Evolutionary conservation across 164 flowering plant species (phyloP), one percentile per base, ranked within the genome.

Genomic region (Liquidambar formosana): DNA sequence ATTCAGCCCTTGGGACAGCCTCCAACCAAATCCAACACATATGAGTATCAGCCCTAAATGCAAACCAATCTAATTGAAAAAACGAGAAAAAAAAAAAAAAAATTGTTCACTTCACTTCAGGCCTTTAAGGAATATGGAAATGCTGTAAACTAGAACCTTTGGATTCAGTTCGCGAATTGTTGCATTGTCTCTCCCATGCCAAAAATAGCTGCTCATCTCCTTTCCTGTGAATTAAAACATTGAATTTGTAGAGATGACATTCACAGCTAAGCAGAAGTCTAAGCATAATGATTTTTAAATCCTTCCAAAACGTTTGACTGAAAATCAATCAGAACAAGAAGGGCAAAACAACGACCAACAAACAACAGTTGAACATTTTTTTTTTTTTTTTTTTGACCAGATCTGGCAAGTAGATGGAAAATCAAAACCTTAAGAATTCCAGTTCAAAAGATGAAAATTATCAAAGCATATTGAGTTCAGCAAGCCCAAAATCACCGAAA

Each of bases 151-250:
- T 21, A 68, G n/a, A 66, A 89, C 98, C 96, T 93, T 86, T 57
- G 98, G 97, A 73, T 96, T 96, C 53, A 96, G 78, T 80, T 96
- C 97, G 46, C 86, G 91, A 56, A 53, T 73, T 56, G 95, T 89
- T 57, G 60, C 44, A 62, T 70, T 82, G 75, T 96, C 97, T 80
- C 99, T 86, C 47, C 99, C 99, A 81, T 96, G 99, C 99, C 99
- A 96, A 78, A 78, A 96, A 64, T 84, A 93, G 80, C 85, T 88
- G 71, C 82, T 63, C 14, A 46, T 67, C 51, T 76, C 75, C 72
- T 84, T 90, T 56, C 98, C 99, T 95, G 83, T 10, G 38, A 75
- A 77, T 33, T 16, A 19, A 71, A 67, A 45, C 27, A 8, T 16
- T 18, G 1, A 26, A 14, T 64, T 21, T 43, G 44, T 16, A 41